Evolutionary conservation across 1,284 basidiomycete genomes (phyloP).

Genomic region (Irpex sp.): DNA sequence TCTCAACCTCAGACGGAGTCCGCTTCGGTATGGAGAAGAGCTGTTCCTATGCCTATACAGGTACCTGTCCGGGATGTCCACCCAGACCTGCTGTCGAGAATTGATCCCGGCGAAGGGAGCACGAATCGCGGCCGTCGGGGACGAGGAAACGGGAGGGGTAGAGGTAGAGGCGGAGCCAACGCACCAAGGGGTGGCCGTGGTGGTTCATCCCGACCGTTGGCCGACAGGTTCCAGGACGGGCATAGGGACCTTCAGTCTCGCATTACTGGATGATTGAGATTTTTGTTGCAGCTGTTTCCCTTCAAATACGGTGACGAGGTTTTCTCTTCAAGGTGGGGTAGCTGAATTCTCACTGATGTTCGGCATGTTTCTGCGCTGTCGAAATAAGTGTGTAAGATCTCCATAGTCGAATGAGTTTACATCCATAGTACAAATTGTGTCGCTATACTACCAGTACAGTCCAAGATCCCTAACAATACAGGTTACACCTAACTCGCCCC

Average conservation of each 20-base stretch:
- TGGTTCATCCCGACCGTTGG: not conserved
- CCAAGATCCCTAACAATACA: not conserved
- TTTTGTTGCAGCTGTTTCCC: not conserved
- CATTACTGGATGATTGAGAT: not conserved
- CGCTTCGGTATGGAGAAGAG: not conserved
- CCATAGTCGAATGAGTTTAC: not conserved
- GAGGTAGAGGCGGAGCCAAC: not conserved
- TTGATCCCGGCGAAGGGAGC: conserved; percentile 4
- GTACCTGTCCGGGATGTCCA: not conserved
- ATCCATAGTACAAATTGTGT: conserved; percentile 7
- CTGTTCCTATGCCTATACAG: not conserved
- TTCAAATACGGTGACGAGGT: too few species aligned
- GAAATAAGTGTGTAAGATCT: not conserved
- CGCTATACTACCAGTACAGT: conserved; percentile 4
- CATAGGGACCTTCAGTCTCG: not conserved
- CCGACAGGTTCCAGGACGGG: not conserved
- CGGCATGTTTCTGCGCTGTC: not conserved
- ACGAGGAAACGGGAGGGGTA: not conserved
- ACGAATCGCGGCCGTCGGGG: not conserved
- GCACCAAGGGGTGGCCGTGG: not conserved
- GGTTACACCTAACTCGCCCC: conserved; percentile 39
- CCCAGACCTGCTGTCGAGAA: conserved; percentile 7
- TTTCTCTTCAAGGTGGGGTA: too few species aligned
- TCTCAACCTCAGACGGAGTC: not conserved
- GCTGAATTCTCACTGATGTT: too few species aligned